phyloP scores from a whole-genome alignment of 2,329 filamentous ascomycete genomes.

The Alternaria gaisen region DNA sequence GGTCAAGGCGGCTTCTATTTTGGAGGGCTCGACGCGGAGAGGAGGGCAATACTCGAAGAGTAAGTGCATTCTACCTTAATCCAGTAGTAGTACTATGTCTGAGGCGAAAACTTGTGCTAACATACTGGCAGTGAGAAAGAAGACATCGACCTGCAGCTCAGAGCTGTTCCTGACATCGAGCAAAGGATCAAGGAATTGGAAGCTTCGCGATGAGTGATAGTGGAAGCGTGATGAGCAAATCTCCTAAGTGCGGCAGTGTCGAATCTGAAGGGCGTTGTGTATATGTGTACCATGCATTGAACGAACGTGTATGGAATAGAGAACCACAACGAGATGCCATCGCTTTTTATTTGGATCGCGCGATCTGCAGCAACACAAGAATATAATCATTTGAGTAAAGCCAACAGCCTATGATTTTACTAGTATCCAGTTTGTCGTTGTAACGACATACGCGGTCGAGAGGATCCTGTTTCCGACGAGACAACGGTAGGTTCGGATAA shows the following conservation, averaged over 20 bases:
- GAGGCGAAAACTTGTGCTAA: slow-evolving; percentile 24
- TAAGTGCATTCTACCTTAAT: slow-evolving; percentile 48
- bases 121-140: slow-evolving; percentile 75
- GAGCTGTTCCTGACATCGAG: slow-evolving; percentile 88
- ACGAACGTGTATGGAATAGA: neutral
- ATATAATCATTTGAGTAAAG: neutral
- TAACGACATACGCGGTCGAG: neutral
- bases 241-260: neutral
- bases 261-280: neutral
- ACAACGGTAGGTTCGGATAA: too few species aligned
- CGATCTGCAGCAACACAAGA: neutral
- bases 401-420: neutral
- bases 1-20: slow-evolving; percentile 93
- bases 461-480: neutral
- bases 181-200: slow-evolving; percentile 82
- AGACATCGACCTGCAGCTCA: slow-evolving; percentile 84
- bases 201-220: slow-evolving; percentile 22
- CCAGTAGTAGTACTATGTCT: neutral
- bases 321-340: neutral
- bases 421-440: neutral
- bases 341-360: neutral
- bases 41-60: slow-evolving; percentile 85
- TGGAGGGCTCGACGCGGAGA: slow-evolving; percentile 86
- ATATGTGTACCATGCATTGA: neutral
- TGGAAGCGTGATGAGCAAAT: neutral